Evolutionary conservation across 2,329 filamentous ascomycete genomes (phyloP), one percentile per base, ranked within the genome.

Genomic region (Phaeosphaeriaceae sp.): DNA sequence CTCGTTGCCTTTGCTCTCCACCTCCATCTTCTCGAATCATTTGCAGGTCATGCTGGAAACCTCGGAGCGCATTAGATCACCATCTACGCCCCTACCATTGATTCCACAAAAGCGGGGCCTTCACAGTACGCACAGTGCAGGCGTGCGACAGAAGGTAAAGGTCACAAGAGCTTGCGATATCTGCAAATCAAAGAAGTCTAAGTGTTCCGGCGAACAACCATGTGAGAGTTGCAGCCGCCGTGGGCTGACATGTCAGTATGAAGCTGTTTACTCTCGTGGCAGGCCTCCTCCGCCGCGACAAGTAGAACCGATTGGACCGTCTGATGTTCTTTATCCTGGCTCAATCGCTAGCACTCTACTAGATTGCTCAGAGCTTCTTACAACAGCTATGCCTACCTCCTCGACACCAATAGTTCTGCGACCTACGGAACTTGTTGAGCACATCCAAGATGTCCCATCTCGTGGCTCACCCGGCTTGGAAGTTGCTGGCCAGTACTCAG

Each of bases 401-500:
- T n/a, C n/a, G n/a, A n/a, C n/a, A n/a, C n/a, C n/a, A n/a, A n/a
- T n/a, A n/a, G n/a, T n/a, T n/a, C n/a, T n/a, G n/a, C n/a, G n/a
- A n/a, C n/a, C n/a, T n/a, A n/a, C n/a, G n/a, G n/a, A n/a, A n/a
- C n/a, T n/a, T n/a, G n/a, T n/a, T 26, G 28, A 20, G 8, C 17
- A 40, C 13, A 35, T 46, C 2, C 33, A 41, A 13, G 59, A 64
- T 2, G 44, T 52, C 7, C 58, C 59, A 2, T 67, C 66, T 12
- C 57, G 61, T 2, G 60, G 41, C 7, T 83, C 79, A 1, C 80
- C 77, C 1, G 79, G 77, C 40, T 73, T 79, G 1, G 80, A 82
- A 50, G 77, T 82, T 9, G 77, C 81, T 54, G 81, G 80, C 1
- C 80, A 84, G 42, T 81, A 82, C 52, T 74, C 82, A n/a, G 82